A percentile compares a stretch with the other conserved stretches of the same genome.
Evolutionary conservation across 176 grass and related monocot genomes (phyloP).

Genomic region (Guadua angustifolia): DNA sequence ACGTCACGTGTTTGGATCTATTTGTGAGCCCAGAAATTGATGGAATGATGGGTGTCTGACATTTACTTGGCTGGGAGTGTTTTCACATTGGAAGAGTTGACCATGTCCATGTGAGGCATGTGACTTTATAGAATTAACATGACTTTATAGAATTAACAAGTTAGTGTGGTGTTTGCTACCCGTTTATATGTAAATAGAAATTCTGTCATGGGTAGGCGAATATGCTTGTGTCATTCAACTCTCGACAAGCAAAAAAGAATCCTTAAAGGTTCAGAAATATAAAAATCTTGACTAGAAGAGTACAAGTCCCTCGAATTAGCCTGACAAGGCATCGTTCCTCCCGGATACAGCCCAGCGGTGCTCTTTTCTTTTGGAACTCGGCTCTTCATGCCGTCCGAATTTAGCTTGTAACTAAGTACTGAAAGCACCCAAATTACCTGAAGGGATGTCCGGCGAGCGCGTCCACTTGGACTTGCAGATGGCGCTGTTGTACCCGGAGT

Average conservation of each 20-base stretch:
- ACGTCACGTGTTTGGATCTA: background rate
- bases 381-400: background rate
- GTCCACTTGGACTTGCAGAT: constrained; percentile 91
- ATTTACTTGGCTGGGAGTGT: constrained; percentile 5
- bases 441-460: constrained; percentile 72
- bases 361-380: background rate
- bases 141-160: background rate
- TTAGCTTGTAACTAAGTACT: background rate
- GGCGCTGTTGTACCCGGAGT: constrained; percentile 75
- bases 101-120: constrained; percentile 44
- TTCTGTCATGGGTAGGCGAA: background rate
- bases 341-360: background rate
- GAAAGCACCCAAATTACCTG: constrained; percentile 52
- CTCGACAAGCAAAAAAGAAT: background rate
- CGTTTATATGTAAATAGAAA: background rate
- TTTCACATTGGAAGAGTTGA: background rate
- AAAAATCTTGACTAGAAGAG: background rate
- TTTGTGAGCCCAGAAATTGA: background rate
- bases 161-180: background rate
- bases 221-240: background rate
- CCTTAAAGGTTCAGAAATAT: background rate
- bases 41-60: constrained; percentile 7
- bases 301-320: background rate
- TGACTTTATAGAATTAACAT: constrained; percentile 17
- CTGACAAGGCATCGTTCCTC: background rate